Evolutionary conservation across 75 land plant genomes (phyloP).

Genomic region (Pinus albicaulis): DNA sequence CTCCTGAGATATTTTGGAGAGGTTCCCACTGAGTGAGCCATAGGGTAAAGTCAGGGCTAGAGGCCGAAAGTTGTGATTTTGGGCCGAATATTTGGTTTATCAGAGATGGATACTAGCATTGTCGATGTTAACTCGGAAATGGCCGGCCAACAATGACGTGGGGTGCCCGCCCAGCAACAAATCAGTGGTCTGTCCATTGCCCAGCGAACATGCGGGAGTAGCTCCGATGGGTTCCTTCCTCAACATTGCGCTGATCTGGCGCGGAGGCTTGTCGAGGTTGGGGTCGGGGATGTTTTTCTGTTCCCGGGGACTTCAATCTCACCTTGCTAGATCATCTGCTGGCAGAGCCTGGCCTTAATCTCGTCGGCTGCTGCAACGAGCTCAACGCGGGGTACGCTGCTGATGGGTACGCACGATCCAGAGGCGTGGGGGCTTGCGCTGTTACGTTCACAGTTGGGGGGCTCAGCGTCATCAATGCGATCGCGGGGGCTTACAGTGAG

Average conservation of each 20-base stretch:
- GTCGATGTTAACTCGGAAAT: neutral
- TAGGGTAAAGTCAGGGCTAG: no score
- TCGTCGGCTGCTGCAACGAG: constrained; percentile 67
- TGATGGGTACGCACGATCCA: constrained; percentile 55
- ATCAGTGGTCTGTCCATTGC: neutral
- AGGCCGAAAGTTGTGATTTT: no score
- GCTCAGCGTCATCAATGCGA: constrained; percentile 53
- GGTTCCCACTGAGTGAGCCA: no score
- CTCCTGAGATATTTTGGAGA: no score
- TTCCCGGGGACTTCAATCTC: constrained; percentile 64
- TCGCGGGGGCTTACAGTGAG: constrained; percentile 62
- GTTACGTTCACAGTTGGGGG: constrained; percentile 73
- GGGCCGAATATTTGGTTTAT: no score
- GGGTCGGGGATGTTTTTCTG: constrained; percentile 49
- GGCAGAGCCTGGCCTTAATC: constrained; percentile 34
- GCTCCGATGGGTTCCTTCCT: no score
- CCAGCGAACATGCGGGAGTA: neutral
- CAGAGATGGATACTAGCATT: neutral
- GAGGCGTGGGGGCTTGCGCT: constrained; percentile 59
- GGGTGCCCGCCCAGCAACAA: constrained; percentile 3
- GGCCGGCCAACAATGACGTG: constrained; percentile 4
- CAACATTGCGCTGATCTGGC: constrained; percentile 32
- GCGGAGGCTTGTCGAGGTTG: constrained; percentile 32
- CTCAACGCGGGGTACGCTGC: constrained; percentile 74
- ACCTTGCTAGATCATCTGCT: constrained; percentile 50